Evolutionary conservation across 164 flowering plant genomes (phyloP), one percentile per base, ranked within the genome.

Genomic region (Chloranthus sessilifolius): DNA sequence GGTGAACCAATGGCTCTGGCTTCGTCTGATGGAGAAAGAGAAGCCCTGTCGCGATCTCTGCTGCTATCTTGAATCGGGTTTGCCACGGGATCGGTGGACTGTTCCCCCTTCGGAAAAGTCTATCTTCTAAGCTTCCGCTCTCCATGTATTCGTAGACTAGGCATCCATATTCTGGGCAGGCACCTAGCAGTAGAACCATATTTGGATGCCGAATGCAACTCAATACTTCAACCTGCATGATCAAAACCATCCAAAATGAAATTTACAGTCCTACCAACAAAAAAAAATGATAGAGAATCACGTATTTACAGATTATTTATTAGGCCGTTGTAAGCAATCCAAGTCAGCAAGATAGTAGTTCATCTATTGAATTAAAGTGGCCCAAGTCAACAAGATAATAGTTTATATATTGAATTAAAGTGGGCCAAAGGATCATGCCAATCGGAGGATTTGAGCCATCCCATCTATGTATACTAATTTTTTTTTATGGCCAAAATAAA

Each of bases 1-100:
- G 62, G 52, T 85, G 89, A 23, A 85, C 95, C 8, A 85, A 70
- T 5, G 95, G 95, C 29, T 85, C 95, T 9, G 95, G 95, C 71
- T 80, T 85, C 25, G 87, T 54, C 53, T 85, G 95, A 72, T 85
- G 88, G 43, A 85, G 87, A 58, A 85, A 85, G 5, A 75, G 70
- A 42, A 85, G 81, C 0, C 75, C 81, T 0, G 85, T 85, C 3
- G 85, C 80, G 33, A 82, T 74, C 59, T 85, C 87, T 2, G 87
- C 72, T 1, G 87, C 75, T 30, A 85, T 73, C 44, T 67, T 63
- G 72, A 82, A 82, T 21, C 95, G 63, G 28, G 40, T 62, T 26
- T 50, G 42, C 89, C 87, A 82, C 17, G 89, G 63, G 41, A 85
- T 58, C 1, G 84, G 43, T 5, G 72, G 80, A 22, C 60, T 67